Evolutionary conservation across 768 basidiomycete species (phyloP), one percentile per base, ranked within the genome.

Genomic region (Russula dissimulans): DNA sequence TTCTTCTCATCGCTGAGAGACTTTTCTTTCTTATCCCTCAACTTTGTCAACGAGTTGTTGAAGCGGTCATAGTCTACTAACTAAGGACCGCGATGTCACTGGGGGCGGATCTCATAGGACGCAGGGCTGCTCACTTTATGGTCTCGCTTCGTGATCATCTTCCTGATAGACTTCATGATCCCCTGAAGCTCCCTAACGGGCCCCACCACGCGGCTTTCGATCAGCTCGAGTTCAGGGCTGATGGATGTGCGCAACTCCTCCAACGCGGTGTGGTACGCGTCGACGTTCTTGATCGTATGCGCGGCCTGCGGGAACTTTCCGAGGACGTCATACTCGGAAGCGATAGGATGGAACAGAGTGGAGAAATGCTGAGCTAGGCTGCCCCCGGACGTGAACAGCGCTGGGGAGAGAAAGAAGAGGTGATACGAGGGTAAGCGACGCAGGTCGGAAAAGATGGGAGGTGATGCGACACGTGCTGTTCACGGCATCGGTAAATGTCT

Each of bases 11-110:
- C 95, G 66, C 77, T 91, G 65, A 98, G 75, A 18, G 89, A 86
- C 75, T 97, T 99, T 70, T 99, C 95, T 75, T 97, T 95, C 82
- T 99, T 99, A 72, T 99, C 95, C 59, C 97, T 80, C 60, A 98
- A 78, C 74, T 99, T 98, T 59, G 87, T 93, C 65, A 97, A 75
- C 18, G 92, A 91, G 69, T 97, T 97, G 73, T 97, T 98, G 79
- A 84, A 90, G 52, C 97, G 87, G 76, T 99, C 97, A 66, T 86
- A 99, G 74, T 99, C 97, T 29, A 87, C 77, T 60, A 97, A 79
- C 89, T 91, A 62, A 17, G 54, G 31, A 44, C 53, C n/a, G 57
- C 41, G 32, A 22, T 17, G 41, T 52, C 15, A 14, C 31, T 29
- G 3, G 45, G 18, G 49, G 15, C 29, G 32, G 42, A 54, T 31